Conservation (phyloP, 2,329 filamentous ascomycete genomes). For the Knoxdaviesia capensis region DNA sequence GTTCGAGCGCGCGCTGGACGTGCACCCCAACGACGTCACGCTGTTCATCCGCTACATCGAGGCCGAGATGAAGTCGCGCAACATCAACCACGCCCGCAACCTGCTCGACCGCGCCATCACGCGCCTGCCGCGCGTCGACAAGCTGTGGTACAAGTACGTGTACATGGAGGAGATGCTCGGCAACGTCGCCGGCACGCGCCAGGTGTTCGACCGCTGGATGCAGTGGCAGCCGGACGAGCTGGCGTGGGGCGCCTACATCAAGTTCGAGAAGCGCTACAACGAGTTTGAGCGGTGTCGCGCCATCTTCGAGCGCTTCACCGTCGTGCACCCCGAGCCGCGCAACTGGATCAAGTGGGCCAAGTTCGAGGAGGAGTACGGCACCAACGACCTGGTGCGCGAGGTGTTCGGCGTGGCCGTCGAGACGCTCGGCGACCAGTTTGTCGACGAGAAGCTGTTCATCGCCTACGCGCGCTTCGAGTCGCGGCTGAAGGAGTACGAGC, state of each 20-base stretch:
- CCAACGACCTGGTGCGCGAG: slow-evolving; percentile 75
- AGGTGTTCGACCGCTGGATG: slow-evolving; percentile 97
- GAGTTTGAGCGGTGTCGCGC: slow-evolving; percentile 80
- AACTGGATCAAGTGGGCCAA: slow-evolving; percentile 99
- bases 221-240: slow-evolving; percentile 93
- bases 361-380: slow-evolving; percentile 91
- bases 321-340: slow-evolving; percentile 80
- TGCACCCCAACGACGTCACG: slow-evolving; percentile 67
- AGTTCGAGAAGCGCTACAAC: slow-evolving; percentile 84
- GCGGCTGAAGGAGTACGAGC: slow-evolving; percentile 87
- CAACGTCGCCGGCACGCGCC: slow-evolving; percentile 76
- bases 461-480: slow-evolving; percentile 90
- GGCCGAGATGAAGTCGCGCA: slow-evolving; percentile 78
- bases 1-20: slow-evolving; percentile 87
- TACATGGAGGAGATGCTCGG: slow-evolving; percentile 97
- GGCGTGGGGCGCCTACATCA: slow-evolving; percentile 92
- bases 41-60: slow-evolving; percentile 91
- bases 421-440: slow-evolving; percentile 78
- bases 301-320: slow-evolving; percentile 77
- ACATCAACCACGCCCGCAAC: slow-evolving; percentile 94
- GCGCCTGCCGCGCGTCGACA: slow-evolving; percentile 75
- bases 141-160: slow-evolving; percentile 98
- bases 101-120: slow-evolving; percentile 88
- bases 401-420: slow-evolving; percentile 82
- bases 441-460: slow-evolving; percentile 90